Evolutionary conservation across 2,329 filamentous ascomycete genomes (phyloP).

Genomic region (Canariomyces notabilis): DNA sequence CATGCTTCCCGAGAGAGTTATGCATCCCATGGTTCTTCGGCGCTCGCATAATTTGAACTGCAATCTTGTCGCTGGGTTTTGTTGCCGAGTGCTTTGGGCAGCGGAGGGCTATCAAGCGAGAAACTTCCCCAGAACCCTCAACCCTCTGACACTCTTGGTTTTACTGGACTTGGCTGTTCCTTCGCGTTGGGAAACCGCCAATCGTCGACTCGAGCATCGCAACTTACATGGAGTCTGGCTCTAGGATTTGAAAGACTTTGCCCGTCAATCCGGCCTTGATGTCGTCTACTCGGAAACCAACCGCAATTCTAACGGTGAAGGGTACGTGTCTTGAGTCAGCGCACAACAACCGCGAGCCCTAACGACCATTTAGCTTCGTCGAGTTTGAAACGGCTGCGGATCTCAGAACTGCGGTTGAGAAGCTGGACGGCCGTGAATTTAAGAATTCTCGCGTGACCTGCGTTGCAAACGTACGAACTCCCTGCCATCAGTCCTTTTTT

Average conservation of each 20-base stretch:
- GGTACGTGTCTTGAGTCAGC: slow-evolving; percentile 54
- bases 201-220: slow-evolving; percentile 47
- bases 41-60: not conserved
- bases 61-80: slow-evolving; percentile 18
- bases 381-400: slow-evolving; percentile 94
- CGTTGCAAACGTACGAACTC: slow-evolving; percentile 70
- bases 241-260: slow-evolving; percentile 99
- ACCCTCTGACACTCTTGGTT: slow-evolving; percentile 30
- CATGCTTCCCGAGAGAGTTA: slow-evolving; percentile 7
- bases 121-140: not conserved
- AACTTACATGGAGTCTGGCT: slow-evolving; percentile 77
- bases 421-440: slow-evolving; percentile 88
- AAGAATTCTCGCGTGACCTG: slow-evolving; percentile 85
- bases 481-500: slow-evolving; percentile 7
- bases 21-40: slow-evolving; percentile 9
- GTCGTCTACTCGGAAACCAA: slow-evolving; percentile 97
- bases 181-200: slow-evolving; percentile 31
- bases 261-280: slow-evolving; percentile 90
- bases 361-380: slow-evolving; percentile 65
- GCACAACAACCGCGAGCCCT: slow-evolving; percentile 1
- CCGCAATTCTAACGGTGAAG: slow-evolving; percentile 86
- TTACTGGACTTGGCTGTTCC: slow-evolving; percentile 33
- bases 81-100: slow-evolving; percentile 9
- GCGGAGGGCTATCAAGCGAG: slow-evolving; percentile 16
- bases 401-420: slow-evolving; percentile 85